Base-by-base conservation (phyloP, 177 flowering plant genomes). In the Telopea speciosissima region DNA sequence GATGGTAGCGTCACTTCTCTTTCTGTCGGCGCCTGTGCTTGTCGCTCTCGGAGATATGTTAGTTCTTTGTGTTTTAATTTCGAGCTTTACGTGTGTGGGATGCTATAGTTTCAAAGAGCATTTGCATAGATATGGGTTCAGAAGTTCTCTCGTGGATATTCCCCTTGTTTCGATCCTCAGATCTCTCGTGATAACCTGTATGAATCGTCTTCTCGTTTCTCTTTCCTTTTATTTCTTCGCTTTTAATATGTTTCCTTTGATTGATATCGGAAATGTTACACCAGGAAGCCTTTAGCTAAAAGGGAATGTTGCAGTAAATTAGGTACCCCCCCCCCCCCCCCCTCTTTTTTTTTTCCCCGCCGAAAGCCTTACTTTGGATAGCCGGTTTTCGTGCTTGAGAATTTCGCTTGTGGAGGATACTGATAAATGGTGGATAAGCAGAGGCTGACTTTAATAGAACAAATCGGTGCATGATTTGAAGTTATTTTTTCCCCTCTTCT, bases 161-260 rank as follows among this genome's bases (percentile, higher is more conserved):
- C 97, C 98, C 62, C 76, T 90, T 49, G 90, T 92, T 69, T 94
- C 97, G 8, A 59, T 87, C 65, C 24, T 86, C 86, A 82, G 96
- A 86, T 94, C 98, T 70, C 79, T 94, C 75, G 72, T 90, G 24
- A 89, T 92, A 63, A 84, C 82, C 42, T 88, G 97, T 93, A 85
- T 52, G 84, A 45, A 67, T 2, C 16, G 8, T 65, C 60, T 33
- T 28, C 8, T 17, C 19, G 33, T 70, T 14, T 17, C 25, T 54
- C 25, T 64, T 24, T 25, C 1, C 3, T 64, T 44, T 54, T 44
- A 0, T 44, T 67, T 14, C 45, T 58, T 45, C 45, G 6, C 14
- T 2, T 22, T 56, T 23, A 13, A 24, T 40, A 4, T 25, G 8
- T 24, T 36, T 54, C n/a, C 24, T 45, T 23, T 1, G 31, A 24